phyloP scores from a whole-genome alignment of 2,329 filamentous ascomycete species.

The Microascus cirrosus region DNA sequence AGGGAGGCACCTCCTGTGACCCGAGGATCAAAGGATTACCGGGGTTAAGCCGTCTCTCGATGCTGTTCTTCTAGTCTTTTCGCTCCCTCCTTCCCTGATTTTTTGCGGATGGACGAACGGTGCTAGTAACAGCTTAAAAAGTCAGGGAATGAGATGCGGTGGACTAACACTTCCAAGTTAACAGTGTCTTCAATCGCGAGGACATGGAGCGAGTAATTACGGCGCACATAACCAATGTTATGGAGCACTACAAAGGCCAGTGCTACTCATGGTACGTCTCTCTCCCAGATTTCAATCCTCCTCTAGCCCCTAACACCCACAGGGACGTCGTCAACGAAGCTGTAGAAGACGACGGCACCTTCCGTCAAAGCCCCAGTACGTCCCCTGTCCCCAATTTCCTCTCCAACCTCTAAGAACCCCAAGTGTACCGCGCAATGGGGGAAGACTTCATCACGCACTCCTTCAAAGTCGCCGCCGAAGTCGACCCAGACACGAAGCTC shows the following conservation, averaged over 20 bases:
- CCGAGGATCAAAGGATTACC: no score
- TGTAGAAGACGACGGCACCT: conserved; percentile 3
- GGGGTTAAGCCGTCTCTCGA: no score
- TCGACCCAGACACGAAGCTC: conserved; percentile 37
- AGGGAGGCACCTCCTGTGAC: no score
- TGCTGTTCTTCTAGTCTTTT: no score
- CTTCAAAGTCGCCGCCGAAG: conserved; percentile 36
- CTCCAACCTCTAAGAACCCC: no score
- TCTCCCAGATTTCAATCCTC: neutral
- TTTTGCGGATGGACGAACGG: neutral
- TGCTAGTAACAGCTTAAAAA: neutral
- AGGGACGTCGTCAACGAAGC: conserved; percentile 5
- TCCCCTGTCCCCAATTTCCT: neutral
- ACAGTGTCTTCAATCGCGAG: neutral
- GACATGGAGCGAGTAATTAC: conserved; percentile 29
- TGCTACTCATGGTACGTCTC: conserved; percentile 39
- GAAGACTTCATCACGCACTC: conserved; percentile 40
- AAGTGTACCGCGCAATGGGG: conserved; percentile 23
- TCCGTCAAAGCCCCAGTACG: conserved; percentile 4
- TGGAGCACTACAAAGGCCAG: conserved; percentile 28
- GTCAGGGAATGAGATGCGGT: neutral
- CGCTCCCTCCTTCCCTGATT: no score
- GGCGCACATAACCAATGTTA: conserved; percentile 35
- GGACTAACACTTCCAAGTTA: neutral
- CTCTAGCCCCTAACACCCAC: neutral